Base-by-base conservation (phyloP, 225 moss, liverwort and hornwort species). In the Physcomitrium patens region DNA sequence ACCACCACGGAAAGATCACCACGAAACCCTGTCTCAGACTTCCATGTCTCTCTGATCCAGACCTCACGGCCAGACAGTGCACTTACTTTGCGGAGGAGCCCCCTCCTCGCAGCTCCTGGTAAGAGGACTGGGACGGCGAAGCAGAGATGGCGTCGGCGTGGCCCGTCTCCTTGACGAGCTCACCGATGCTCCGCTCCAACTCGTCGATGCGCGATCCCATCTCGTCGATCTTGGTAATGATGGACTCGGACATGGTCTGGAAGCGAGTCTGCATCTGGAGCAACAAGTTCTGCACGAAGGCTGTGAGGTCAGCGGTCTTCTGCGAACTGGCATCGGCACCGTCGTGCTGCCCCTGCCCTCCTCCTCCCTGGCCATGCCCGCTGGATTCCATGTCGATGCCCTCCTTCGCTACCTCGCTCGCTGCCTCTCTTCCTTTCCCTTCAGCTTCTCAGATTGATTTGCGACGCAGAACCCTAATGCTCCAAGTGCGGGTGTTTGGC, bases 241-340 rank as follows among this genome's bases (percentile, higher is more conserved):
- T 93, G 12, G 87, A 89, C 67, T 93, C 93, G 17, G 93, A 91
- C 93, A 93, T 93, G 47, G 93, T 93, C 82, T 91, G 93, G 60
- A 91, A 93, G 62, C 93, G 87, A 14, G 87, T 84, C 86, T 91
- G 93, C 89, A 93, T 93, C 73, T 89, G 93, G 73, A 87, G 83
- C 12, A 93, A 82, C 70, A 93, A 81, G 71, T 91, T 93, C 66
- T 93, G 91, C 70, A 93, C 93, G 45, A 93, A 93, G 9, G 89
- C 91, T 56, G 93, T 93, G 23, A 93, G 84, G 65, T 93, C 91
- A 26, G 93, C 91, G 50, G 93, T 91, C 70, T 81, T 89, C 76
- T 91, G 91, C 11, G 86, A 73, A 14, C 77, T 78, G 3, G 86
- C 89, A 18, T 84, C 82, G 0, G 74, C 67, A 6, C 79, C 79